Conservation (phyloP, 352 stramenopile species). For the Thalassiosira exigua region DNA sequence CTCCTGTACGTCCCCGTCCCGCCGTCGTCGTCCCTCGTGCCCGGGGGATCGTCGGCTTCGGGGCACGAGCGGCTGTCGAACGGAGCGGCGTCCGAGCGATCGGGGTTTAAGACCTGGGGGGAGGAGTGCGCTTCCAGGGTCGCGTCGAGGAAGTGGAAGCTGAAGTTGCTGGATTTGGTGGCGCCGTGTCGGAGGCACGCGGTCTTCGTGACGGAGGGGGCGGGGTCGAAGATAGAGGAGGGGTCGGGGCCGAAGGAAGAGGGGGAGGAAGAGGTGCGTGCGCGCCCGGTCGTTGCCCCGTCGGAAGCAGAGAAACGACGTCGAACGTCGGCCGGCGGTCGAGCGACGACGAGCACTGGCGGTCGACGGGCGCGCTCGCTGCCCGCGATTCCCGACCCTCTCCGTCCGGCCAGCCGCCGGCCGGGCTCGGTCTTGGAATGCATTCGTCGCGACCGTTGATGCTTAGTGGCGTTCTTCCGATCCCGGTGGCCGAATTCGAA, state of each 20-base stretch:
- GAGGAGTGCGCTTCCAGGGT: slow-evolving; percentile 60
- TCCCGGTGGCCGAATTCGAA: no score
- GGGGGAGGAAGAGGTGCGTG: neutral
- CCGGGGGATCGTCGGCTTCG: slow-evolving; percentile 62
- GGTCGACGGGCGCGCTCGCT: no score
- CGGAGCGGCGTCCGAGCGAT: slow-evolving; percentile 41
- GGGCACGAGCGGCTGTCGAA: slow-evolving; percentile 58
- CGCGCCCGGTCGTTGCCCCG: no score
- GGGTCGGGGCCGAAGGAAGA: neutral
- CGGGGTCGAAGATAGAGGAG: neutral
- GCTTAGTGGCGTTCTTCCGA: no score
- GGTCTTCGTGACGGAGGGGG: slow-evolving; percentile 59
- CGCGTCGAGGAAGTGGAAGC: slow-evolving; percentile 62
- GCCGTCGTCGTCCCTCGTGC: slow-evolving; percentile 48
- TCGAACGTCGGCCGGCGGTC: no score
- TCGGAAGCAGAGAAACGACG: no score
- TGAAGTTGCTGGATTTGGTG: slow-evolving; percentile 77
- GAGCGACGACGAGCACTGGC: no score
- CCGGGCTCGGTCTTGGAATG: no score
- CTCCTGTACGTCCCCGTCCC: slow-evolving; percentile 63
- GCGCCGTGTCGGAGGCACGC: slow-evolving; percentile 63
- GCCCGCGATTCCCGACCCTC: no score
- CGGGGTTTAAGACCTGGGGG: slow-evolving; percentile 29
- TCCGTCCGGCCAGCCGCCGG: no score
- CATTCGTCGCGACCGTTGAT: no score